These are phyloP conservation scores for Metschnikowia henanensis DNA, from an alignment of 805 yeast genomes.

Conservation along the genomic window DNA sequence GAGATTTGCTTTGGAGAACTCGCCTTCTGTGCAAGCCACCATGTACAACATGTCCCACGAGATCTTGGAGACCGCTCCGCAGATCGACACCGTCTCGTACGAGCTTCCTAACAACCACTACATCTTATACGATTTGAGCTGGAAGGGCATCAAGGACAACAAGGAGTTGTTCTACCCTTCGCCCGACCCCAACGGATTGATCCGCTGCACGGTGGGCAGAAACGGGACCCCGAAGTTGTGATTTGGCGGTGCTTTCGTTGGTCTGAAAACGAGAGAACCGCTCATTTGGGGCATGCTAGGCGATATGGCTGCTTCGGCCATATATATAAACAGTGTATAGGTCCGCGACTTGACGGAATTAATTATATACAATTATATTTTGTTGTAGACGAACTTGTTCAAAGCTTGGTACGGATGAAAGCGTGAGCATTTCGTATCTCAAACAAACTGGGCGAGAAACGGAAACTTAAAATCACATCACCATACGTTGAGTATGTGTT, in stretches of 20 bases:
- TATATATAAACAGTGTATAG: too few relatives aligned
- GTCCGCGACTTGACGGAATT: too few relatives aligned
- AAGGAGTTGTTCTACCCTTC: slow-evolving; percentile 86
- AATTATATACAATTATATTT: too few relatives aligned
- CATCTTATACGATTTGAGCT: slow-evolving; percentile 73
- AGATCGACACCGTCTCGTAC: slow-evolving; percentile 66
- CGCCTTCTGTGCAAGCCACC: slow-evolving; percentile 95
- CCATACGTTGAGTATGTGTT: too few relatives aligned
- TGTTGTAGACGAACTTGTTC: too few relatives aligned
- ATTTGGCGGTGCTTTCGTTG: not conserved
- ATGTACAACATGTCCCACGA: slow-evolving; percentile 89
- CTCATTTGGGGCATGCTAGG: not conserved
- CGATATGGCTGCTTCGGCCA: too few relatives aligned
- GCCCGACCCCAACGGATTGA: slow-evolving; percentile 91
- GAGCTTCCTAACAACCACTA: slow-evolving; percentile 91
- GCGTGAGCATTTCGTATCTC: too few relatives aligned
- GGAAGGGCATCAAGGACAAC: slow-evolving; percentile 83
- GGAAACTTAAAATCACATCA: too few relatives aligned
- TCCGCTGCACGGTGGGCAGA: slow-evolving; percentile 84
- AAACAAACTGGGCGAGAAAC: too few relatives aligned
- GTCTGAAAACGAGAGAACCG: not conserved
- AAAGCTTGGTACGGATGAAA: too few relatives aligned
- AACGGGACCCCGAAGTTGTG: slow-evolving; percentile 46
- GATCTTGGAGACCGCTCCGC: slow-evolving; percentile 59
- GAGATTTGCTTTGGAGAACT: slow-evolving; percentile 79